phyloP scores from a whole-genome alignment of 2,329 filamentous ascomycete species.

The Trichoderma brevicompactum region DNA sequence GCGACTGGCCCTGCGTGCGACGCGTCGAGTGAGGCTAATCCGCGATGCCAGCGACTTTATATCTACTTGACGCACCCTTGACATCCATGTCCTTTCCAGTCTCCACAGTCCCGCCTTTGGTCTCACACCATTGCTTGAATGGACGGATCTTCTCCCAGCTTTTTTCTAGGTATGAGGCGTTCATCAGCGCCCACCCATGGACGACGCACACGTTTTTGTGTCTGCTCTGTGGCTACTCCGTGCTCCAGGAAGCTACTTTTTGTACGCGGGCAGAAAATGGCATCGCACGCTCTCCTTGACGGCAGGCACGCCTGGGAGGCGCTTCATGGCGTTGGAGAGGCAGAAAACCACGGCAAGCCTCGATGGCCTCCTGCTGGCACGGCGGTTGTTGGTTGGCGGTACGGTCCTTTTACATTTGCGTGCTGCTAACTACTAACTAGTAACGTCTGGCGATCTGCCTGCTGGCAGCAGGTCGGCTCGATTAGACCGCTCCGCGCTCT shows the following conservation, averaged over 20 bases:
- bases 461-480: neutral
- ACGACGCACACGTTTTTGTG: slow-evolving; percentile 21
- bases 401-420: neutral
- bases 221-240: neutral
- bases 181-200: slow-evolving; percentile 32
- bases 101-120: slow-evolving; percentile 45
- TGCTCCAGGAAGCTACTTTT: neutral
- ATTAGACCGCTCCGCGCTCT: neutral
- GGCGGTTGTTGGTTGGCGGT: neutral
- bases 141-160: slow-evolving; percentile 46
- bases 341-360: neutral
- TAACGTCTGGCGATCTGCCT: neutral
- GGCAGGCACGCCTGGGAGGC: neutral
- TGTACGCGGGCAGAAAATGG: neutral
- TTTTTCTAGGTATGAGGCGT: slow-evolving; percentile 39
- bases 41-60: slow-evolving; percentile 37
- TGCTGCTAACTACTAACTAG: neutral
- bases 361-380: neutral
- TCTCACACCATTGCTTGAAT: slow-evolving; percentile 47
- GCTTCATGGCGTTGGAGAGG: neutral
- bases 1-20: neutral
- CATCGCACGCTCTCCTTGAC: neutral
- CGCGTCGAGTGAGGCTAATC: slow-evolving; percentile 10
- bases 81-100: slow-evolving; percentile 37
- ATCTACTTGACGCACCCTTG: slow-evolving; percentile 42